These are phyloP conservation scores for Picea abies DNA, from an alignment of 83 land plant genomes.

Conservation along the genomic window DNA sequence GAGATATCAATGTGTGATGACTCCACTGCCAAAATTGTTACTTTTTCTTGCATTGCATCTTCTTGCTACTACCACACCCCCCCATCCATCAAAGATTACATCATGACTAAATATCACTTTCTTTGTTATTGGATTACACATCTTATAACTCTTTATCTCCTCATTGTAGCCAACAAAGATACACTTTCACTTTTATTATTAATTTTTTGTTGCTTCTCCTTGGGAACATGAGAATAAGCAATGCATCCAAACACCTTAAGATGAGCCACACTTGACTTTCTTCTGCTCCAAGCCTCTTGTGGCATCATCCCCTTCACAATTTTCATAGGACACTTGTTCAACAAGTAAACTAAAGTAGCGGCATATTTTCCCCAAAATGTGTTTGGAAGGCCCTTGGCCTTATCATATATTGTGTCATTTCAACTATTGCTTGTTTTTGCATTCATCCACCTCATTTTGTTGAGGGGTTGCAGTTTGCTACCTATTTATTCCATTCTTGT, in stretches of 20 bases:
- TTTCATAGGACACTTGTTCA: conserved; percentile 18
- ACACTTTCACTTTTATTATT: conserved; percentile 23
- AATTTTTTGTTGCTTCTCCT: background rate
- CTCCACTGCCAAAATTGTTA: too few relatives aligned
- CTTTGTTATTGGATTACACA: conserved; percentile 16
- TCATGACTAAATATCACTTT: background rate
- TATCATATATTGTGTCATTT: conserved; percentile 13
- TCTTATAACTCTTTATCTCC: conserved; percentile 14
- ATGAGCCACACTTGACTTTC: background rate
- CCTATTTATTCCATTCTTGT: background rate
- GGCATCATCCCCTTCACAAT: background rate
- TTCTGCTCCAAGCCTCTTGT: background rate
- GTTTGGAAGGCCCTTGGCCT: conserved; percentile 14
- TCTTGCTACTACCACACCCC: too few relatives aligned
- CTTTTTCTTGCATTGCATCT: too few relatives aligned
- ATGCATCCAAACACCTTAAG: conserved; percentile 21
- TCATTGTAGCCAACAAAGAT: conserved; percentile 22
- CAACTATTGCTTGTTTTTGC: conserved; percentile 16
- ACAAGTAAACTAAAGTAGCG: background rate
- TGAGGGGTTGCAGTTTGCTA: background rate
- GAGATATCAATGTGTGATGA: too few relatives aligned
- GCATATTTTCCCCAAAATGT: conserved; percentile 27
- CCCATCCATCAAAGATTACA: too few relatives aligned
- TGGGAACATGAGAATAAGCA: conserved; percentile 21
- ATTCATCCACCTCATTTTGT: conserved; percentile 4